Base-by-base conservation (phyloP, 768 basidiomycete genomes). In the Rhodotorula toruloides region DNA sequence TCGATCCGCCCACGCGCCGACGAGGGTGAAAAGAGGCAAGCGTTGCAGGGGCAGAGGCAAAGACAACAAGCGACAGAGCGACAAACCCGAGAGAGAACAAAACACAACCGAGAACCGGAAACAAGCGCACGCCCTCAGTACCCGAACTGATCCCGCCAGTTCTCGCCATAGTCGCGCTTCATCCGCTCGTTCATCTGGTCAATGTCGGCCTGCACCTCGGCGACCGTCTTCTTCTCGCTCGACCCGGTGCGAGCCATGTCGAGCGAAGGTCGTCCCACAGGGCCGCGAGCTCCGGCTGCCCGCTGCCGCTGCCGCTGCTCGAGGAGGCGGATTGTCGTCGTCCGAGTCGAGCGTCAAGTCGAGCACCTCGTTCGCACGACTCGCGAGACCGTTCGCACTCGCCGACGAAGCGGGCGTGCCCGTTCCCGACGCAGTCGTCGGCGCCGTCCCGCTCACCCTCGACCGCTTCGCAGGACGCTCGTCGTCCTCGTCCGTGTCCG, bases 281-380 rank as follows among this genome's bases (percentile, higher is more conserved):
- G 14, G 46, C 40, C 47, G 25, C n/a, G n/a, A n/a, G n/a, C n/a
- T n/a, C n/a, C 36, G 34, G 55, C 42, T 2, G 29, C 29, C 37
- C 46, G 46, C 25, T 27, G n/a, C 27, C n/a, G 46, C n/a, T 21
- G 46, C 9, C n/a, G 40, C 12, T 40, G 40, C 17, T 19, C 13
- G 8, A 13, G 48, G 16, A 27, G 48, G 5, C 8, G 48, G 14
- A 19, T 81, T 83, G 29, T 91, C 90, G 19, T 88, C 87, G 62
- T 89, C 87, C 31, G 85, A 84, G 49, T 55, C 65, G 66, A 86
- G 79, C 6, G 91, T 92, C 64, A 94, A 79, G 76, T 94, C 91
- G 69, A 93, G 92, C 49, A 93, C 85, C 70, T 84, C 78, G 31
- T 73, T 74, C 67, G 76, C 56, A 77, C 77, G 64, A 77, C 78